phyloP scores from a whole-genome alignment of 441 rosid species.

The Gossypium armourianum region DNA sequence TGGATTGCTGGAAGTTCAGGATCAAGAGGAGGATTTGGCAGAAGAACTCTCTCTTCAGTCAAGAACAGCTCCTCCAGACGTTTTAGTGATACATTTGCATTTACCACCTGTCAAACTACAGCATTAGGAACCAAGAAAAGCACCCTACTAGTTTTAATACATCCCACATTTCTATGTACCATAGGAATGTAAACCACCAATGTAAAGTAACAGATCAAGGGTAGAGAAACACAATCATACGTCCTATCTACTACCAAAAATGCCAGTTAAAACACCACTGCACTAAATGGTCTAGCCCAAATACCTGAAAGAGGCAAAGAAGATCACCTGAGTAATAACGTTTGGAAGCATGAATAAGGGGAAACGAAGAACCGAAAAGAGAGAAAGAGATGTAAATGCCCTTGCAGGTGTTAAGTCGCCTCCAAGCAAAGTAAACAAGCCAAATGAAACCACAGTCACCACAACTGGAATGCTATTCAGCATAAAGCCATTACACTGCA shows the following conservation, averaged over 20 bases:
- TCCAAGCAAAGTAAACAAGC: slow-evolving; percentile 88
- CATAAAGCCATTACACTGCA: slow-evolving; percentile 71
- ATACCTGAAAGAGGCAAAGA: slow-evolving; percentile 9
- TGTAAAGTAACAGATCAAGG: not conserved
- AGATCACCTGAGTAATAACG: slow-evolving; percentile 76
- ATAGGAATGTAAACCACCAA: not conserved
- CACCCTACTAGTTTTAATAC: not conserved
- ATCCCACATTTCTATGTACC: not conserved
- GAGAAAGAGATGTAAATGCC: slow-evolving; percentile 92
- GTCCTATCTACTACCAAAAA: slow-evolving; percentile 3
- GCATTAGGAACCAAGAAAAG: slow-evolving; percentile 16
- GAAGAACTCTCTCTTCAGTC: slow-evolving; percentile 80
- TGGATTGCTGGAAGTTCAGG: slow-evolving; percentile 65
- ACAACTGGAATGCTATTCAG: slow-evolving; percentile 81
- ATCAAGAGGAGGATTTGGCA: slow-evolving; percentile 82
- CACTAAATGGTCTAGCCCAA: not conserved
- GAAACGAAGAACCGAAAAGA: slow-evolving; percentile 90
- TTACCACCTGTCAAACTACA: slow-evolving; percentile 52
- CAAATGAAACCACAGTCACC: slow-evolving; percentile 88
- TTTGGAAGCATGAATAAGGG: slow-evolving; percentile 93
- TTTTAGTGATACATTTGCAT: slow-evolving; percentile 81
- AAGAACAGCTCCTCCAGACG: slow-evolving; percentile 88
- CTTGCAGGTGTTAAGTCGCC: slow-evolving; percentile 96
- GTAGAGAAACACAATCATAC: not conserved
- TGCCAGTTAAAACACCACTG: not conserved